Evolutionary conservation across 306 rosid genomes (phyloP).

Genomic region (Trifolium repens): DNA sequence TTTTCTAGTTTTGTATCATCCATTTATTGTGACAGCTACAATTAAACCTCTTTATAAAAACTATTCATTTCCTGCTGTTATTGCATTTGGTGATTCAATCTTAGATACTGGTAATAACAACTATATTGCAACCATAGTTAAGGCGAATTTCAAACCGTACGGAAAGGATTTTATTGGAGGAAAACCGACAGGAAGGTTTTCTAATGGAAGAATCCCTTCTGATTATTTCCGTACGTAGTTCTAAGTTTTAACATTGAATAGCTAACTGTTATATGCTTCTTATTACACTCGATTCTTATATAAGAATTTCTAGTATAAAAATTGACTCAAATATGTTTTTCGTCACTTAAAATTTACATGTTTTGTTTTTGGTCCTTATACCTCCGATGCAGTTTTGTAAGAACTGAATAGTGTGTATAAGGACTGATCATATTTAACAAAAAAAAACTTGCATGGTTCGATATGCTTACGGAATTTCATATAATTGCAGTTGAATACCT

Average conservation of each 20-base stretch:
- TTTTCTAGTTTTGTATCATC: constrained; percentile 17
- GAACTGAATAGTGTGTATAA: background rate
- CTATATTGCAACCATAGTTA: constrained; percentile 25
- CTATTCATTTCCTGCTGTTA: constrained; percentile 38
- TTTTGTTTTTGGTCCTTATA: background rate
- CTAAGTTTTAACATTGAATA: background rate
- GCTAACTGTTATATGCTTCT: background rate
- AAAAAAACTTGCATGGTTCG: background rate
- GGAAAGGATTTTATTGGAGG: constrained; percentile 46
- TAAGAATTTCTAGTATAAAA: no score
- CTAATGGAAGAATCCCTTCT: constrained; percentile 47
- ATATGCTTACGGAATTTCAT: constrained; percentile 1
- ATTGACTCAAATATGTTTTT: background rate
- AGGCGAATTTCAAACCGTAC: constrained; percentile 37
- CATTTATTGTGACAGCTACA: constrained; percentile 30
- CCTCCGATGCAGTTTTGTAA: background rate
- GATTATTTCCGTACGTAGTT: constrained; percentile 39
- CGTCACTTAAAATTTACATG: background rate
- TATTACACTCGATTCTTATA: background rate
- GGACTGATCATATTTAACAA: background rate
- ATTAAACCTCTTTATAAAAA: background rate
- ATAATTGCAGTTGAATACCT: constrained; percentile 44
- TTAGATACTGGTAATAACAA: constrained; percentile 47
- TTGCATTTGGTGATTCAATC: constrained; percentile 46
- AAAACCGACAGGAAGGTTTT: constrained; percentile 46